Evolutionary conservation across 2,329 filamentous ascomycete species (phyloP), one percentile per base, ranked within the genome.

Genomic region (Calonectria fujianensis): DNA sequence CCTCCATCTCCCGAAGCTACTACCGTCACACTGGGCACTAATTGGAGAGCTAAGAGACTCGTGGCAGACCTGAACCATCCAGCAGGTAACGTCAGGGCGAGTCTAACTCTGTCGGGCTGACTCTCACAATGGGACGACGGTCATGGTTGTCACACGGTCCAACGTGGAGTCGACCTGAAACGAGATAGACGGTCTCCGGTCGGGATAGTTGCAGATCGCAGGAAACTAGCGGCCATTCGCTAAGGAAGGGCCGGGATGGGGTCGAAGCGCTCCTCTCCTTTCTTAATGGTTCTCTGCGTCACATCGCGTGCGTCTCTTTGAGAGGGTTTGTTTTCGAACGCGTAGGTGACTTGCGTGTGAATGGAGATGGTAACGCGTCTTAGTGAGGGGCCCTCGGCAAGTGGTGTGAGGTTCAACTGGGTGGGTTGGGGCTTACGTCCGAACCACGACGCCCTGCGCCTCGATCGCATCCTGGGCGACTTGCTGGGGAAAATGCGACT

Each of bases 111-210:
- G 63, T 57, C 45, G 35, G 39, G 54, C 24, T 65, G 45, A 69
- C 48, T 31, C 24, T 73, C 66, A 59, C 59, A 54, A 66, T 32
- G 66, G 67, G 66, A 72, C 67, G 67, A 68, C 45, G 59, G 66
- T n/a, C 35, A 59, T 73, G 61, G 70, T 76, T 61, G 72, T 76
- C 72, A 70, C 77, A 80, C 73, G 73, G 73, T 73, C 72, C 75
- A 77, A 78, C 70, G 69, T 67, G 75, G 75, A 80, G 72, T 68
- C 70, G 69, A 80, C 79, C 79, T 80, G 79, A 80, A 80, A 80
- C 79, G 72, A 76, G 69, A 75, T 67, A 52, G 73, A 79, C 71
- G 73, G 73, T 68, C 74, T 78, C 73, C 39, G 68, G 50, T 65
- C 73, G 67, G 63, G 73, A 77, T 69, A 57, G 73, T 61, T 52